phyloP scores from a whole-genome alignment of 176 grass and related monocot species.

The Lolium rigidum region DNA sequence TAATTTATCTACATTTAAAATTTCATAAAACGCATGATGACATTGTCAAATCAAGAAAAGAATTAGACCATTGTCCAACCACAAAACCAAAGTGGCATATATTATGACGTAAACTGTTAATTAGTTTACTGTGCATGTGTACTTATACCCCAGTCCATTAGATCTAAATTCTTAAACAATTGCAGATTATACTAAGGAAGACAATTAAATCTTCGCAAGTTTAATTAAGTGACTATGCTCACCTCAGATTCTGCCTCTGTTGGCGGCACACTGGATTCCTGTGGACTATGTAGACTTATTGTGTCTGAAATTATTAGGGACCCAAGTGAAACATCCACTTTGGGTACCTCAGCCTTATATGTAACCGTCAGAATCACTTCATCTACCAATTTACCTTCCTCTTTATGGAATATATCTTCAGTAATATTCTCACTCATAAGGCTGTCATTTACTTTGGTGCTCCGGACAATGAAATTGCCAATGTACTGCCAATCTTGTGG shows the following conservation, averaged over 20 bases:
- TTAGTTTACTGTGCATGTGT: neutral
- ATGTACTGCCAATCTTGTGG: neutral
- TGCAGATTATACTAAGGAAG: neutral
- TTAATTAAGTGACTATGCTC: neutral
- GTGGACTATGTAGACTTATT: neutral
- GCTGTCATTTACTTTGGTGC: neutral
- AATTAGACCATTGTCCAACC: neutral
- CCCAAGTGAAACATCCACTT: neutral
- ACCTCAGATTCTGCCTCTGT: neutral
- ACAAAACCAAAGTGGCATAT: neutral
- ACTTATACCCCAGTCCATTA: neutral
- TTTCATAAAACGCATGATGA: neutral
- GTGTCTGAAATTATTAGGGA: neutral
- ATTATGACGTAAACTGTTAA: neutral
- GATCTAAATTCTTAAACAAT: neutral
- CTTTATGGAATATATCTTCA: neutral
- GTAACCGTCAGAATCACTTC: neutral
- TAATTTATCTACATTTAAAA: neutral
- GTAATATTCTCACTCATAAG: neutral
- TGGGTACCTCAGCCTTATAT: neutral
- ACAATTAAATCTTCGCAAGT: neutral
- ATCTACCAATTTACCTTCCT: neutral
- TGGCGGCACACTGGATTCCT: neutral
- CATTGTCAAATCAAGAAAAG: neutral
- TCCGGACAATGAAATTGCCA: neutral